Conservation (phyloP, 2,329 filamentous ascomycete species). For the Colletotrichum lupini region DNA sequence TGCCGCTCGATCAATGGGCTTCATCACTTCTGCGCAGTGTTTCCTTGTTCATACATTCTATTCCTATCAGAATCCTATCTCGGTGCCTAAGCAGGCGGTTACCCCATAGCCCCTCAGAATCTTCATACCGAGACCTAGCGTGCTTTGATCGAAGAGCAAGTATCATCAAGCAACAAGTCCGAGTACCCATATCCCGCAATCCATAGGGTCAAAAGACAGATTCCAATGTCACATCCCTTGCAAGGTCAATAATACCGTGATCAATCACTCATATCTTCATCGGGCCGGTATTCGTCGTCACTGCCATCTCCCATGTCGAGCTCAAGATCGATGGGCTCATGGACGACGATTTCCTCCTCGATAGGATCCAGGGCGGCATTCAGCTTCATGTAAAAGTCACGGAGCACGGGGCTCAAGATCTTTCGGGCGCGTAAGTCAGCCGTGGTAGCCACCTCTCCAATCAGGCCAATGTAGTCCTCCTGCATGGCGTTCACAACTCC, state of each 20-base stretch:
- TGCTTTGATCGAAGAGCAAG: not conserved
- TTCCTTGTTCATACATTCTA: not conserved
- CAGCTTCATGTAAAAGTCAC: slow-evolving; percentile 3
- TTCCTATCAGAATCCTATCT: not conserved
- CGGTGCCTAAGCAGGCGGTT: not conserved
- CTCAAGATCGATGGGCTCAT: not conserved
- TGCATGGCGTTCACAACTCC: slow-evolving; percentile 47
- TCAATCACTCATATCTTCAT: not conserved
- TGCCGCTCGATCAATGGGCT: not conserved
- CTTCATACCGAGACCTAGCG: not conserved
- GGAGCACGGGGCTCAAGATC: slow-evolving; percentile 2
- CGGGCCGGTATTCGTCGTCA: not conserved
- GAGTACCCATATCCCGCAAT: not conserved
- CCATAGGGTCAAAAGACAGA: not conserved
- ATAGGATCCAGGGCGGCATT: not conserved
- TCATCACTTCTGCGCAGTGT: not conserved
- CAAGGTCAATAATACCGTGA: not conserved
- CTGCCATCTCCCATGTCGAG: not conserved
- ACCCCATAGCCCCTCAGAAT: not conserved
- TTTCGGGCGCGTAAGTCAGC: slow-evolving; percentile 10
- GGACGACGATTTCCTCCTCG: not conserved
- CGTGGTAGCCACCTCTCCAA: slow-evolving; percentile 12
- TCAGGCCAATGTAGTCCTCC: slow-evolving; percentile 40
- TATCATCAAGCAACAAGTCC: not conserved
- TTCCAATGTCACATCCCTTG: not conserved